Base-by-base conservation (phyloP, 1,139 yeast species). In the Pichia sp. region DNA sequence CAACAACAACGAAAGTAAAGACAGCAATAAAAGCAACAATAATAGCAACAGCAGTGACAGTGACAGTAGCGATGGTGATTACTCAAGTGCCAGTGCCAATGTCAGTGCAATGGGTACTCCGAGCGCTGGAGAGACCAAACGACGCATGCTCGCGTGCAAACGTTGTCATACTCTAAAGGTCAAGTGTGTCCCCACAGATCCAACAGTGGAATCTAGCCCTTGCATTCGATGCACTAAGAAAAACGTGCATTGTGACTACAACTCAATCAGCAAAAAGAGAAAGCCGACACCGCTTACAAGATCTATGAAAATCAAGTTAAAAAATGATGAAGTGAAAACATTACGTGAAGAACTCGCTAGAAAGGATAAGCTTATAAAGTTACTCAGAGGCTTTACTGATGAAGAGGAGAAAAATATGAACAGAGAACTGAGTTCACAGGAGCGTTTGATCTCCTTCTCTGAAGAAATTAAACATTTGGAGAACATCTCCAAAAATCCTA, bases 141-240 rank as follows among this genome's bases (percentile, higher is more conserved):
- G 72, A 32, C 48, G 72, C 30, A 55, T 75, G 2, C 71, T 71
- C 35, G 95, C 95, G 1, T 86, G 96, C 56, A 79, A 77, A 38
- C 71, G 79, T 37, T 86, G 96, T 55, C 94, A 86, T 51, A 57
- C 82, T 1, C 65, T 85, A 34, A 86, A 86, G 51, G 94, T 85
- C 24, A 77, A 80, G 47, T 86, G 96, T 56, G 76, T 81, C 11
- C 93, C 94, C 1, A 66, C 80, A 1, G 81, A 82, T 52, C 66
- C 70, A 0, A 48, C 60, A 12, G 67, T 74, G 46, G 77, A 64
- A 2, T 56, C 27, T 3, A 72, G 77, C n/a, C 75, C 91, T 0
- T 87, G 96, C 58, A 60, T 71, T 8, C 66, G 96, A 33, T 87
- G 96, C 55, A 46, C 72, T 23, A 83, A 77, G 53, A 67, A 82